Evolutionary conservation across 73 alveolate genomes (phyloP).

Genomic region (Paramecium biaurelia): DNA sequence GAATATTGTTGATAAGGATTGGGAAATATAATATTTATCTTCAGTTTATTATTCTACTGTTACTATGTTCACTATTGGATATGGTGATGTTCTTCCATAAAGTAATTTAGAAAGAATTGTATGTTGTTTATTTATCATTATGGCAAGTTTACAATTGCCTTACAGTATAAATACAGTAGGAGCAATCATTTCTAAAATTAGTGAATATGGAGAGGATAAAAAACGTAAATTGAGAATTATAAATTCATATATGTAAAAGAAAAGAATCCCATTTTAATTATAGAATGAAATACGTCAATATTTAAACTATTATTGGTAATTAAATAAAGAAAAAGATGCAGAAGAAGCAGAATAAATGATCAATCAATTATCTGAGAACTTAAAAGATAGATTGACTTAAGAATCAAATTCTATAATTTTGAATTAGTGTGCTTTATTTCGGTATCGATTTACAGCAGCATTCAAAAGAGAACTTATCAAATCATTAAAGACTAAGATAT

Average conservation of each 20-base stretch:
- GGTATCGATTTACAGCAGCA: not conserved
- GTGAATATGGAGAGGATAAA: slow-evolving; percentile 61
- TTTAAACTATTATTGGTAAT: slow-evolving; percentile 71
- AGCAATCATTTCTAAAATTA: slow-evolving; percentile 52
- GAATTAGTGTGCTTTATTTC: not conserved
- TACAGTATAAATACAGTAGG: slow-evolving; percentile 78
- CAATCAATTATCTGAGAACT: not conserved
- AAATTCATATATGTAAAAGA: slow-evolving; percentile 60
- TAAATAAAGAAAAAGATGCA: not conserved
- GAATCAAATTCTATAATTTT: not conserved
- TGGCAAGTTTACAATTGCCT: slow-evolving; percentile 82
- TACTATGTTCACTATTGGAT: slow-evolving; percentile 80
- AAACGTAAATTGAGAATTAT: slow-evolving; percentile 67
- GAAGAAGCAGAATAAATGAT: not conserved
- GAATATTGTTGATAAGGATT: not conserved
- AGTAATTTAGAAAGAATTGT: slow-evolving; percentile 63
- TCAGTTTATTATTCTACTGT: slow-evolving; percentile 72
- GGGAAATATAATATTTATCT: slow-evolving; percentile 58
- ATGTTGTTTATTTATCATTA: slow-evolving; percentile 65
- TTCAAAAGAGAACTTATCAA: not conserved
- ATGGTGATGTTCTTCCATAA: slow-evolving; percentile 73
- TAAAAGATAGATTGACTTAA: not conserved
- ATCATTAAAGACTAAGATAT: not conserved
- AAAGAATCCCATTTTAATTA: slow-evolving; percentile 63
- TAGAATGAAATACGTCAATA: slow-evolving; percentile 63